Evolutionary conservation across 2,329 filamentous ascomycete species (phyloP).

Genomic region (Aspergillus neotritici): DNA sequence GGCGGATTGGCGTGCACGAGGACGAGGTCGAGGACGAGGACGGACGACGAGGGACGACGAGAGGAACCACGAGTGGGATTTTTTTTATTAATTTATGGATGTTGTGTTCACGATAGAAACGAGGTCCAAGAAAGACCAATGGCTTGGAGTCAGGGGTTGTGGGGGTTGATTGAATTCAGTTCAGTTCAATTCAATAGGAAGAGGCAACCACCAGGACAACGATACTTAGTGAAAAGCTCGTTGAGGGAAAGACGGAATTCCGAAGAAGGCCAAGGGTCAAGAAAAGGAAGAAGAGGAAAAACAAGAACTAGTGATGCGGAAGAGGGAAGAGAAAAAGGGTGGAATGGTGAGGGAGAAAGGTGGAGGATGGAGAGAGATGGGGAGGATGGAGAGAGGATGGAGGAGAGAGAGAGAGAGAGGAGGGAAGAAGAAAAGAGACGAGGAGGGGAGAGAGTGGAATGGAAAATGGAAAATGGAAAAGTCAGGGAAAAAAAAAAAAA

Average conservation of each 20-base stretch:
- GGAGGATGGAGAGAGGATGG: conserved; percentile 7
- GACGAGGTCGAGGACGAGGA: too few species aligned
- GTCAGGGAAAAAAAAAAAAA: conserved; percentile 4
- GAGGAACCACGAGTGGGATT: conserved; percentile 6
- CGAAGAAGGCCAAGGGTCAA: conserved; percentile 14
- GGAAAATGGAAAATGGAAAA: conserved; percentile 2
- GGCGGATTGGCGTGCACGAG: conserved; percentile 5
- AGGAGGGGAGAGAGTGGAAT: conserved; percentile 4
- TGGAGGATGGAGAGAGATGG: conserved; percentile 6
- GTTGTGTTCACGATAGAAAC: too few species aligned
- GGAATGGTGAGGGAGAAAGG: conserved; percentile 3
- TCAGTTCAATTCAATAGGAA: conserved; percentile 23
- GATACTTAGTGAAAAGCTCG: conserved; percentile 52
- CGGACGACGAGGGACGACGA: conserved; percentile 8
- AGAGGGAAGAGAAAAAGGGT: conserved; percentile 37
- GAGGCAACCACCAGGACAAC: conserved; percentile 33
- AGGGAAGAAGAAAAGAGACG: conserved; percentile 9
- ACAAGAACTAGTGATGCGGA: conserved; percentile 49
- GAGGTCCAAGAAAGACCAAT: too few species aligned
- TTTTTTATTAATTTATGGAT: too few species aligned
- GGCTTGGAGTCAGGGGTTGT: too few species aligned
- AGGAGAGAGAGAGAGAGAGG: conserved; percentile 16
- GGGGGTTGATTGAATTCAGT: conserved; percentile 7
- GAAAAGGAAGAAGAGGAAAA: conserved; percentile 44
- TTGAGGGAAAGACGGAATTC: conserved; percentile 21